Evolutionary conservation across 305 asterid genomes (phyloP).

Genomic region (Caryopteris hybrid): DNA sequence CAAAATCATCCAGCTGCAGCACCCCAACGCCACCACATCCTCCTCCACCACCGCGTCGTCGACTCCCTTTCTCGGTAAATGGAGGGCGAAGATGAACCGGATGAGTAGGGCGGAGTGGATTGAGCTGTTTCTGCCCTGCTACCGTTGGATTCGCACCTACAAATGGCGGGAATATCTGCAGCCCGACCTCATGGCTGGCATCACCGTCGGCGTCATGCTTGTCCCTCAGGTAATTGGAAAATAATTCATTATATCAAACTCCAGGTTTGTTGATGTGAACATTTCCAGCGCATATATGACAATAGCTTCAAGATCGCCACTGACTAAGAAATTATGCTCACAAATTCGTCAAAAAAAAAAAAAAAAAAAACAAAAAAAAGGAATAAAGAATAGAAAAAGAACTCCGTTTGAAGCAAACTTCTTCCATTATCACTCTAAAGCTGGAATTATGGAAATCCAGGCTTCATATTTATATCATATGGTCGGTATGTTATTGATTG

Average conservation of each 20-base stretch:
- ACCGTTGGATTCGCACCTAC: slow-evolving; percentile 88
- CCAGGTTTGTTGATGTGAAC: background rate
- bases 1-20: slow-evolving; percentile 71
- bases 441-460: background rate
- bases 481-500: background rate
- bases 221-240: slow-evolving; percentile 80
- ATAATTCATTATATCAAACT: background rate
- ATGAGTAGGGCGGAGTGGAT: slow-evolving; percentile 82
- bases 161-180: slow-evolving; percentile 83
- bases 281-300: background rate
- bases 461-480: background rate
- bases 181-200: slow-evolving; percentile 88
- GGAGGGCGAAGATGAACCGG: slow-evolving; percentile 59
- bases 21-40: slow-evolving; percentile 43
- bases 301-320: background rate
- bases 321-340: background rate
- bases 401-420: background rate
- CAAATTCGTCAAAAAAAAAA: background rate
- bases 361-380: too few species aligned
- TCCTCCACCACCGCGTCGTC: slow-evolving; percentile 23
- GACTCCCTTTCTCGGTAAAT: slow-evolving; percentile 33
- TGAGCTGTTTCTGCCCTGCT: slow-evolving; percentile 78
- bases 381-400: too few species aligned
- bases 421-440: background rate
- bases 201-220: slow-evolving; percentile 97